Base-by-base conservation (phyloP, 164 flowering plant genomes). In the Vitis cinerea region DNA sequence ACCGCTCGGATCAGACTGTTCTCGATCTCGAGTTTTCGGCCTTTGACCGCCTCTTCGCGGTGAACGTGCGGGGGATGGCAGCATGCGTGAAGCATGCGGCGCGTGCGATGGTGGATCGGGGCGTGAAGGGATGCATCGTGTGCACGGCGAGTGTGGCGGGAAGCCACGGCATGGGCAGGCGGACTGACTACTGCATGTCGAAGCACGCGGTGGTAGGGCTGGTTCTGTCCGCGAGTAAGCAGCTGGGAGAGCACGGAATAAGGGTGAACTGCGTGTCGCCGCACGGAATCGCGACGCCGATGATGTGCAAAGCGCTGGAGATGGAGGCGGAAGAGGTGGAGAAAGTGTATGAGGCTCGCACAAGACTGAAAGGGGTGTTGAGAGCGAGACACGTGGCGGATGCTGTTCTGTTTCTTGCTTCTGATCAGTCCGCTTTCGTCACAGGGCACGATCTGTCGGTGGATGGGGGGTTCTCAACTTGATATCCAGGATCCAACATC, bases 211-310 rank as follows among this genome's bases (percentile, higher is more conserved):
- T 86, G 64, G 3, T 86, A 58, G 91, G 86, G 23, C 54, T 85
- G 83, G 75, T 84, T 15, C 17, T 76, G 48, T 71, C 75, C 1
- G 87, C 86, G 19, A 71, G 86, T 44, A 1, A 1, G 52, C 77
- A 78, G 69, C 76, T 86, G 0, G 90, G 90, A 16, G 71, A 9
- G 77, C 61, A 75, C 19, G 87, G 87, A 61, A 82, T 84, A 0
- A 53, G 89, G 44, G 88, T 86, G 64, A 88, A 88, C 72, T 65
- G 81, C 56, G 83, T 86, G 11, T 84, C 90, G 49, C 92, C 92
- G 11, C 23, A 5, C 1, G 79, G 37, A 50, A 48, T 83, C 50
- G 83, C 75, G n/a, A 84, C 90, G 54, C 83, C 86, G n/a, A 0
- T 80, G 77, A 1, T 65, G 47, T 61, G 65, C n/a, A 8, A 19